A percentile compares a stretch with the other conserved stretches of the same genome.
Conservation (phyloP, 352 stramenopile species). For the Phytophthora rubi region DNA sequence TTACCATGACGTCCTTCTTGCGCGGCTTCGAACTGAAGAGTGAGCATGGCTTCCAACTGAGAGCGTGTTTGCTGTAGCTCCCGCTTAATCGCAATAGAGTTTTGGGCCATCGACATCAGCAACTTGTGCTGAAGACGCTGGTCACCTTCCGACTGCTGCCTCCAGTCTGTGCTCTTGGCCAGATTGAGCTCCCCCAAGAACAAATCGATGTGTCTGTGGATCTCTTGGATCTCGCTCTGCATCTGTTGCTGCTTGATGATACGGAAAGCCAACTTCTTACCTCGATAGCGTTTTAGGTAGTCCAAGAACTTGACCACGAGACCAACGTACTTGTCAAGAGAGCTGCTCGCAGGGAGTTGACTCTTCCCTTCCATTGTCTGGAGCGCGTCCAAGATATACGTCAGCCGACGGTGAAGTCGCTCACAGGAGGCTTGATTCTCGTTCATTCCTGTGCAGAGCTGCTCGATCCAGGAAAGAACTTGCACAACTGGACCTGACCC, state of each 20-base stretch:
- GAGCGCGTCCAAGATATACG: slow-evolving; percentile 4
- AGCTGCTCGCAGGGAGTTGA: slow-evolving; percentile 1
- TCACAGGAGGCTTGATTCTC: slow-evolving; percentile 14
- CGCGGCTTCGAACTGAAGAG: background rate
- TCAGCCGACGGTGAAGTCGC: slow-evolving; percentile 9
- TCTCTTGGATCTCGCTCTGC: background rate
- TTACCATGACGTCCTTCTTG: background rate
- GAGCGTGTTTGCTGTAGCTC: background rate
- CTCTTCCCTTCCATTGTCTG: slow-evolving; percentile 9
- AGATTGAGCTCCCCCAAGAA: background rate
- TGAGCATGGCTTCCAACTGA: slow-evolving; percentile 1
- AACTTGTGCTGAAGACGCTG: background rate
- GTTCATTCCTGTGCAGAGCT: slow-evolving; percentile 11
- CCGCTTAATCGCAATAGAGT: background rate
- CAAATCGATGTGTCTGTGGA: background rate
- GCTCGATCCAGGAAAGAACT: background rate
- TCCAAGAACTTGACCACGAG: background rate
- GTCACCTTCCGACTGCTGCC: background rate
- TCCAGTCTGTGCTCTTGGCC: background rate
- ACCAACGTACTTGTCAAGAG: slow-evolving; percentile 14
- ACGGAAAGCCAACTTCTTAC: slow-evolving; percentile 14
- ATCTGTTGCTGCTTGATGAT: slow-evolving; percentile 5
- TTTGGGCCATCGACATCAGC: background rate
- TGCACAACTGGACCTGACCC: background rate
- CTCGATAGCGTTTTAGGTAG: slow-evolving; percentile 17